Conservation (phyloP, 2,329 filamentous ascomycete species). For the Epichloe uncinata region DNA sequence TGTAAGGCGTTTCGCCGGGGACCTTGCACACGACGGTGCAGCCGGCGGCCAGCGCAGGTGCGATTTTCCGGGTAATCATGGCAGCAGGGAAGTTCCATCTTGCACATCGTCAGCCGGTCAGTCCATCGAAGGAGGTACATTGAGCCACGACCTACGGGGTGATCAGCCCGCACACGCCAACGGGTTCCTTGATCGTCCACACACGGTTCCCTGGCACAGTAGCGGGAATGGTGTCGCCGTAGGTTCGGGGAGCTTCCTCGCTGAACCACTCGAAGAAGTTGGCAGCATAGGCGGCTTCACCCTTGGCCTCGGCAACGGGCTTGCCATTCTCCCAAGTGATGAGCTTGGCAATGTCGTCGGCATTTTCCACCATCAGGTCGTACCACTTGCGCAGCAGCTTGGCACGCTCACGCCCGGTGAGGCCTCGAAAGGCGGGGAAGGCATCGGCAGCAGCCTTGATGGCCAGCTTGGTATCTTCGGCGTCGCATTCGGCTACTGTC, state of each 20-base stretch:
- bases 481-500: slow-evolving; percentile 71
- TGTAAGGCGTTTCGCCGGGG: slow-evolving; percentile 85
- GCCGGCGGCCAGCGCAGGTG: slow-evolving; percentile 74
- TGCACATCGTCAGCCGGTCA: neutral
- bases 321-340: slow-evolving; percentile 91
- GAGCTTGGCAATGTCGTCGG: slow-evolving; percentile 66
- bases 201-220: slow-evolving; percentile 60
- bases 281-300: slow-evolving; percentile 59
- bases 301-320: slow-evolving; percentile 60
- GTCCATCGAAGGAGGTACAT: neutral
- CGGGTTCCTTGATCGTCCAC: slow-evolving; percentile 67
- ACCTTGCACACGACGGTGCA: slow-evolving; percentile 91
- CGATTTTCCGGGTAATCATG: slow-evolving; percentile 61
- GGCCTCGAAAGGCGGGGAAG: slow-evolving; percentile 55
- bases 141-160: slow-evolving; percentile 41
- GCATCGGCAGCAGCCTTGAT: slow-evolving; percentile 74
- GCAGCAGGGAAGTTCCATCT: slow-evolving; percentile 76
- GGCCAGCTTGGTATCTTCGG: slow-evolving; percentile 63
- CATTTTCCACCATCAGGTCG: slow-evolving; percentile 64
- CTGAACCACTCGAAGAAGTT: slow-evolving; percentile 73
- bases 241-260: slow-evolving; percentile 57
- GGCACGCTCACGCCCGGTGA: slow-evolving; percentile 61
- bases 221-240: slow-evolving; percentile 63
- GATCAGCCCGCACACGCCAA: slow-evolving; percentile 72
- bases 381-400: slow-evolving; percentile 70